Conservation (phyloP, 371 early-diverging fungal genomes). For the Polyrhizophydium stewartii region DNA sequence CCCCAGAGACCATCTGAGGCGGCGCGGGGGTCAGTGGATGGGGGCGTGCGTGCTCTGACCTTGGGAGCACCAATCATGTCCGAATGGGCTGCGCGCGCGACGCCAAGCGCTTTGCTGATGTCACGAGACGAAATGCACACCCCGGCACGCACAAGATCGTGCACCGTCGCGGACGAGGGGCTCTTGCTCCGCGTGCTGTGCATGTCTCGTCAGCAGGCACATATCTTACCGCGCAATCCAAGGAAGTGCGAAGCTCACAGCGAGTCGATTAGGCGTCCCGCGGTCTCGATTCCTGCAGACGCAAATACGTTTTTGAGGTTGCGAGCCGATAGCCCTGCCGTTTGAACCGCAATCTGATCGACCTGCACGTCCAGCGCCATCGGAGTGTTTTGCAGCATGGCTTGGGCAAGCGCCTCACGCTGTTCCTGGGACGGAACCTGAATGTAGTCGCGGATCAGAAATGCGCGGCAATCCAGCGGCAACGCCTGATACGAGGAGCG, state of each 20-base stretch:
- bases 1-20: not conserved
- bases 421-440: not conserved
- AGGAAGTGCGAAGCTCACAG: no score
- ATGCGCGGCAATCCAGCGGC: no score
- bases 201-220: slow-evolving; percentile 64
- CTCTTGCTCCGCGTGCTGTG: slow-evolving; percentile 72
- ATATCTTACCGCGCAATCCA: no score
- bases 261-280: not conserved
- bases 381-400: not conserved
- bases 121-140: slow-evolving; percentile 69
- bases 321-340: slow-evolving; percentile 1
- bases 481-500: no score
- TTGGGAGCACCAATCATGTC: slow-evolving; percentile 95
- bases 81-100: slow-evolving; percentile 78
- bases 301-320: not conserved
- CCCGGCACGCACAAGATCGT: slow-evolving; percentile 64
- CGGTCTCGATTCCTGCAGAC: not conserved
- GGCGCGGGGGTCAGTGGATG: not conserved
- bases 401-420: not conserved
- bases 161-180: slow-evolving; percentile 5
- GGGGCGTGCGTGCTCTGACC: slow-evolving; percentile 24
- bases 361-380: not conserved
- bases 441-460: no score
- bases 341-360: not conserved
- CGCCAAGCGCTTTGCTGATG: slow-evolving; percentile 72